Evolutionary conservation across 805 yeast species (phyloP), one percentile per base, ranked within the genome.

Genomic region (Starmerella riodocensis): DNA sequence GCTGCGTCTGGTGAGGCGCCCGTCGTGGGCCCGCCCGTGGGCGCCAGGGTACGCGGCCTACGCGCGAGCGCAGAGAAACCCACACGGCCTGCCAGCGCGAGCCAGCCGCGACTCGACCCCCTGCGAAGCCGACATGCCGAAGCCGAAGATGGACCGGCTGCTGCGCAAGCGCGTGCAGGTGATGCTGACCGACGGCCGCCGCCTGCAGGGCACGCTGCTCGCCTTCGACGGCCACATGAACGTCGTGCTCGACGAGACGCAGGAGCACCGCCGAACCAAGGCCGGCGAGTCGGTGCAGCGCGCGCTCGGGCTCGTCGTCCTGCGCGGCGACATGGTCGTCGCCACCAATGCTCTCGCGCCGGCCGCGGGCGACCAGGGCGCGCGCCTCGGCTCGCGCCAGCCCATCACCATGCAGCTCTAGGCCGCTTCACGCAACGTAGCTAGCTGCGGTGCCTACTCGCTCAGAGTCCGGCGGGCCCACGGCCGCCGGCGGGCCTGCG

Each of bases 221-320:
- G 85, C 97, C 6, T 88, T 83, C 57, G 98, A 91, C 58, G 78
- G 52, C 54, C 80, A 78, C 56, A 76, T 86, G 78, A 88, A 88
- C 58, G 56, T 88, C 14, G 94, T 91, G 12, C 62, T 88, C 24
- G 70, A 80, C 11, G 91, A 86, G 47, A 73, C 91, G 30, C 85
- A 82, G 52, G 98, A 88, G 56, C 74, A 74, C 52, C 67, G 96
- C 48, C 60, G 76, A 9, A 75, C 93, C 4, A 76, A 74, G 50
- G 74, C 74, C 45, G 69, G 81, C 7, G 50, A 61, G 56, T 46
- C 65, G 29, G 80, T 77, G 43, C 86, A 79, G 46, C 66, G 97
- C 41, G 63, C 74, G 4, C 61, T 91, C 19, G 97, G 97, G 0
- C 67, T 91, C 37, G 70, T 82, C 2, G 78, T 88, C 27, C 62